These are phyloP conservation scores for Neurospora tetrasperma DNA, from an alignment of 495 filamentous ascomycete genomes.

Conservation along the genomic window DNA sequence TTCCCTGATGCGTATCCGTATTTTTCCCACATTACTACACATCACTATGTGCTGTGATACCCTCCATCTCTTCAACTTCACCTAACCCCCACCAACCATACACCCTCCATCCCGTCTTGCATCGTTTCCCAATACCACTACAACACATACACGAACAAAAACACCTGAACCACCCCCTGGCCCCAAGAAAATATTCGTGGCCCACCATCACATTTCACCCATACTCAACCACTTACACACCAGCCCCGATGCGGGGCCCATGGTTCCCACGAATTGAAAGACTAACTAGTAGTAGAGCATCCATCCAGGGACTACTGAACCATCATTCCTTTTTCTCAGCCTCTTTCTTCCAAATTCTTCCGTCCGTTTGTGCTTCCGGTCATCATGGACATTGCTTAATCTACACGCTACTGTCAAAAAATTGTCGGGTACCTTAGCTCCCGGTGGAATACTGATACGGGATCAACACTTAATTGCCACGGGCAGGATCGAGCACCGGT, in stretches of 20 bases:
- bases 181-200: neutral
- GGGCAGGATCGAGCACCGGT: conserved; percentile 6
- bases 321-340: neutral
- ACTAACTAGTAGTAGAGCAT: neutral
- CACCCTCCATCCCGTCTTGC: neutral
- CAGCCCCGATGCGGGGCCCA: neutral
- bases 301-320: neutral
- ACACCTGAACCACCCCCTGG: neutral
- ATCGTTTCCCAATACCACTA: neutral
- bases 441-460: conserved; percentile 10
- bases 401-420: neutral
- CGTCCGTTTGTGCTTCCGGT: conserved; percentile 2
- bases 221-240: neutral
- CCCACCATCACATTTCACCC: neutral
- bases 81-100: neutral
- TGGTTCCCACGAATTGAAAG: neutral
- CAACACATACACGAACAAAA: neutral
- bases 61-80: neutral
- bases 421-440: neutral
- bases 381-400: conserved; percentile 8
- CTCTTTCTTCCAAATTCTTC: neutral
- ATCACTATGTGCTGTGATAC: neutral
- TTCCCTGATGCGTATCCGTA: neutral
- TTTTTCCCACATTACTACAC: neutral
- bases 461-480: conserved; percentile 11